Percentiles rank a stretch among this genome's conserved stretches.
Conservation (phyloP, 768 basidiomycete species). For the Lactarius hatsudake region DNA sequence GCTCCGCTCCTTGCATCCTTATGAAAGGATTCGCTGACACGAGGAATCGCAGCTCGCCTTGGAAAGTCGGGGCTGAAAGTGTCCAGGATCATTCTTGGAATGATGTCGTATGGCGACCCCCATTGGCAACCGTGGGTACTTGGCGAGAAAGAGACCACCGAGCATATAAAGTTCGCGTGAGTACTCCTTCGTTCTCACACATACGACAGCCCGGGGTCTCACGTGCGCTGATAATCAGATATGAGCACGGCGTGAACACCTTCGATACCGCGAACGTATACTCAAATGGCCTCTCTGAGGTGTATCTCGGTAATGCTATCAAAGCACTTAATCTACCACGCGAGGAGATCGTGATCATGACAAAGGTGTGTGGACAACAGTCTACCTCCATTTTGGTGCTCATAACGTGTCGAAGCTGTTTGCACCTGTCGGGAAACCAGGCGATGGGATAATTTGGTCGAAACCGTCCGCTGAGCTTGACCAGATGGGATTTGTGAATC, state of each 20-base stretch:
- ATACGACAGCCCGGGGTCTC: constrained; percentile 25
- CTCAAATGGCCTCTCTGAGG: constrained; percentile 36
- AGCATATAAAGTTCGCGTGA: constrained; percentile 32
- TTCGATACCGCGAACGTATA: constrained; percentile 57
- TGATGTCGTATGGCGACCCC: constrained; percentile 51
- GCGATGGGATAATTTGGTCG: not conserved
- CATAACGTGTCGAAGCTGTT: not conserved
- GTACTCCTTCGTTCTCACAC: constrained; percentile 16
- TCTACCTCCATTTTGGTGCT: not conserved
- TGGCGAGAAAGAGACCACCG: constrained; percentile 31
- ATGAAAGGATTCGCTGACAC: not conserved
- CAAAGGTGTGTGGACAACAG: constrained; percentile 35
- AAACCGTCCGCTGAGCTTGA: constrained; percentile 21
- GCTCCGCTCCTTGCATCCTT: not conserved
- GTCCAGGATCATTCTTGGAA: constrained; percentile 62
- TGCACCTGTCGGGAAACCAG: not conserved
- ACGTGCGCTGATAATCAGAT: constrained; percentile 31
- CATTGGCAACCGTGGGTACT: constrained; percentile 36
- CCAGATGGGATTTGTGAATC: constrained; percentile 38
- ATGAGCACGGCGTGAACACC: constrained; percentile 61
- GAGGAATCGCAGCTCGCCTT: constrained; percentile 28
- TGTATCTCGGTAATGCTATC: constrained; percentile 42
- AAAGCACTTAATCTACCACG: constrained; percentile 39
- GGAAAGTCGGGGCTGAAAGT: constrained; percentile 59
- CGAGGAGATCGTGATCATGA: constrained; percentile 43